Evolutionary conservation across 257 asterid species (phyloP).

Genomic region (Voacanga thouarsii): DNA sequence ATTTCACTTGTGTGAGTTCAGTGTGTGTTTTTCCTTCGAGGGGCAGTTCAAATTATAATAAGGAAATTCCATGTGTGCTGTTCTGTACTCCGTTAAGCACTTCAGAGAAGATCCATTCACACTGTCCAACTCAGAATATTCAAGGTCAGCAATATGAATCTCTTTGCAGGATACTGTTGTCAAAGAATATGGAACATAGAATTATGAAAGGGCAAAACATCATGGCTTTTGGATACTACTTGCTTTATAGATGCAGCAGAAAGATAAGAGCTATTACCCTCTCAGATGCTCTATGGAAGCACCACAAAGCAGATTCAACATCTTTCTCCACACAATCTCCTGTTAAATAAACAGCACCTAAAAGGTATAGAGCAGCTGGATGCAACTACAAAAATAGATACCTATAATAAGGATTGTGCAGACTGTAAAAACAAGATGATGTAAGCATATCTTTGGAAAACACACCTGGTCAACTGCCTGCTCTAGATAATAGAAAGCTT

Average conservation of each 20-base stretch:
- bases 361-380: conserved; percentile 91
- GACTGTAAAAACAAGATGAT: background rate
- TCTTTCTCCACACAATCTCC: conserved; percentile 95
- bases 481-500: conserved; percentile 79
- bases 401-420: conserved; percentile 19
- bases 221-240: background rate
- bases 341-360: conserved; percentile 84
- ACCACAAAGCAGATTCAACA: conserved; percentile 83
- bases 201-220: background rate
- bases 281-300: conserved; percentile 93
- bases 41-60: background rate
- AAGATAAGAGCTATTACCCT: conserved; percentile 45
- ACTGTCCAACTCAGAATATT: background rate
- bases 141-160: background rate
- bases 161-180: background rate
- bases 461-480: conserved; percentile 89
- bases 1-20: background rate
- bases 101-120: background rate
- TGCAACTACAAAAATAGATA: conserved; percentile 55
- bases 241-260: conserved; percentile 14
- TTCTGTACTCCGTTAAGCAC: background rate
- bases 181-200: background rate
- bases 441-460: conserved; percentile 13
- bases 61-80: background rate
- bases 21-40: no score